These are phyloP conservation scores for Chlorella sp. DNA, from an alignment of 139 green algal species.

Conservation along the genomic window DNA sequence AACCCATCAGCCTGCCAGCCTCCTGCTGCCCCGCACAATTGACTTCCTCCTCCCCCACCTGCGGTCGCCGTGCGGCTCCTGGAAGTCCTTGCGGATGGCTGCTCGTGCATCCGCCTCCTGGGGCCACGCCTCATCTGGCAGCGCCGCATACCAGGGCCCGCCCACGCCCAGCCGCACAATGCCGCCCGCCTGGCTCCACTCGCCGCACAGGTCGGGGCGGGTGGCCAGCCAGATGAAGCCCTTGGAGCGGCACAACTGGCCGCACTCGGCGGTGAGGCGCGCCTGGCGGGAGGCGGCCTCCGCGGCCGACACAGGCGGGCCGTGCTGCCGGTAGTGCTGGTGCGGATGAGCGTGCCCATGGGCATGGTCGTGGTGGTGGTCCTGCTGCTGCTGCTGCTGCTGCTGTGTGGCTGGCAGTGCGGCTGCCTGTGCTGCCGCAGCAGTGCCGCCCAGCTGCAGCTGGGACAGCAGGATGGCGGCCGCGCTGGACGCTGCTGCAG, in stretches of 20 bases:
- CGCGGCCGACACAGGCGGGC: background rate
- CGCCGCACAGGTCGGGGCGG: constrained; percentile 61
- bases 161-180: constrained; percentile 68
- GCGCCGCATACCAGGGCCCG: constrained; percentile 74
- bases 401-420: background rate
- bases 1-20: background rate
- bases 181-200: constrained; percentile 73
- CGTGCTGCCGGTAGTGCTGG: background rate
- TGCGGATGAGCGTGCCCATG: background rate
- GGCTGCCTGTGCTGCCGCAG: background rate
- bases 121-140: constrained; percentile 68
- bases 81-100: constrained; percentile 61
- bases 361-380: background rate
- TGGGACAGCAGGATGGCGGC: constrained; percentile 30
- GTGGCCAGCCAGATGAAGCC: constrained; percentile 81
- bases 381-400: background rate
- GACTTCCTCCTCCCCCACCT: constrained; percentile 1
- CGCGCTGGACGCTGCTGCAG: constrained; percentile 14
- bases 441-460: background rate
- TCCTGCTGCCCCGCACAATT: background rate
- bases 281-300: constrained; percentile 6
- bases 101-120: constrained; percentile 16
- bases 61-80: constrained; percentile 43
- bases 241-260: constrained; percentile 76
- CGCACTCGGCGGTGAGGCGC: constrained; percentile 32